These are phyloP conservation scores for Penicillium cataractarum DNA, from an alignment of 495 filamentous ascomycete species.

Conservation along the genomic window DNA sequence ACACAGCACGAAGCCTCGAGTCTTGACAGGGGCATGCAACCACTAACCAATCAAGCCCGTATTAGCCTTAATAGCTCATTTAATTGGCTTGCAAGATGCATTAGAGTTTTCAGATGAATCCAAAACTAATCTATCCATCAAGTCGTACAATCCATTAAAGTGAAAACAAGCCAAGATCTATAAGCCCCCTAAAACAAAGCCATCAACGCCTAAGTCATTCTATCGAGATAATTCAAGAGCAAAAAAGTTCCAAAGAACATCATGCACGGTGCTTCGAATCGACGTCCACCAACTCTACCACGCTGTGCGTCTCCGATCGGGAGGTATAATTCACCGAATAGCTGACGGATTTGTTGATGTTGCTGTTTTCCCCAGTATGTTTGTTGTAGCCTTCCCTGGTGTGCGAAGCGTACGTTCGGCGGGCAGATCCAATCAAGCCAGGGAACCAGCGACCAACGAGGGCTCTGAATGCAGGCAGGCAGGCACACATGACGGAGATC, in stretches of 20 bases:
- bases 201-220: neutral
- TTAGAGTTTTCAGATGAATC: neutral
- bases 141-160: neutral
- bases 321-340: conserved; percentile 23
- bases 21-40: neutral
- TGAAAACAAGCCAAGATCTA: neutral
- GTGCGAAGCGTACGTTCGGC: conserved; percentile 13
- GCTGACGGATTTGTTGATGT: conserved; percentile 27
- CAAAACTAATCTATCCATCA: neutral
- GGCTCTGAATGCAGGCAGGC: conserved; percentile 30
- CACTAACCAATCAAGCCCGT: neutral
- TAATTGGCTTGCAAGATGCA: neutral
- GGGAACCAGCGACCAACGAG: conserved; percentile 18
- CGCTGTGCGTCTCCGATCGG: conserved; percentile 11
- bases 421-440: conserved; percentile 8
- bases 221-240: neutral
- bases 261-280: conserved; percentile 4
- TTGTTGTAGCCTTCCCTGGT: conserved; percentile 6
- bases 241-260: neutral
- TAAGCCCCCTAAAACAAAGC: neutral
- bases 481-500: conserved; percentile 37
- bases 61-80: neutral
- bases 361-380: conserved; percentile 3
- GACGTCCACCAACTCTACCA: conserved; percentile 19
- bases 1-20: neutral